phyloP scores from a whole-genome alignment of 148 eudicot genomes.

The Cornus suecica region DNA sequence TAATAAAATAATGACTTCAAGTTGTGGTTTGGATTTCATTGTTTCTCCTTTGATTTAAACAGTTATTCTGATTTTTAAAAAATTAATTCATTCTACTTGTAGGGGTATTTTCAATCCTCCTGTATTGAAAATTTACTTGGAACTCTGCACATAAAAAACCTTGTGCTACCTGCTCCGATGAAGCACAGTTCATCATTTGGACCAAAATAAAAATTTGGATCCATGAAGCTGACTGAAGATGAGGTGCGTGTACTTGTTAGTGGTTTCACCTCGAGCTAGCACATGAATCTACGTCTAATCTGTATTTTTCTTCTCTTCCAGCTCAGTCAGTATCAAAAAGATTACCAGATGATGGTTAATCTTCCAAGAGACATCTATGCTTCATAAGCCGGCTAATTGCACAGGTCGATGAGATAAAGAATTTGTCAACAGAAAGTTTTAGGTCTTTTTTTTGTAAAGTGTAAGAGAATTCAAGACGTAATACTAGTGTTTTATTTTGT shows the following conservation, averaged over 20 bases:
- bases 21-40: too few species aligned
- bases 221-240: constrained; percentile 36
- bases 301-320: constrained; percentile 26
- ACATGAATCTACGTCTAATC: neutral
- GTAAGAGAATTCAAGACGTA: too few species aligned
- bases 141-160: constrained; percentile 44
- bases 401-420: constrained; percentile 17
- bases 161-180: constrained; percentile 87
- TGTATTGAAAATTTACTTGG: constrained; percentile 62
- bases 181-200: constrained; percentile 75
- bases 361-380: constrained; percentile 73
- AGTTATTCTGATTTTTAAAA: neutral
- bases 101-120: constrained; percentile 80
- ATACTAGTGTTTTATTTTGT: too few species aligned
- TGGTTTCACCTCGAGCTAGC: neutral
- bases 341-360: constrained; percentile 50
- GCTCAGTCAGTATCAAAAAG: constrained; percentile 40
- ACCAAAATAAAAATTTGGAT: constrained; percentile 66
- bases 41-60: too few species aligned
- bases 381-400: constrained; percentile 51
- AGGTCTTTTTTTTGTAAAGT: neutral
- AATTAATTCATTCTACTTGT: constrained; percentile 9
- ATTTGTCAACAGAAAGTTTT: neutral
- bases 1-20: too few species aligned
- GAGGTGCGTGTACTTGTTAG: constrained; percentile 38